Evolutionary conservation across 129 eudicot genomes (phyloP).

Genomic region (Kitagawia praeruptora): DNA sequence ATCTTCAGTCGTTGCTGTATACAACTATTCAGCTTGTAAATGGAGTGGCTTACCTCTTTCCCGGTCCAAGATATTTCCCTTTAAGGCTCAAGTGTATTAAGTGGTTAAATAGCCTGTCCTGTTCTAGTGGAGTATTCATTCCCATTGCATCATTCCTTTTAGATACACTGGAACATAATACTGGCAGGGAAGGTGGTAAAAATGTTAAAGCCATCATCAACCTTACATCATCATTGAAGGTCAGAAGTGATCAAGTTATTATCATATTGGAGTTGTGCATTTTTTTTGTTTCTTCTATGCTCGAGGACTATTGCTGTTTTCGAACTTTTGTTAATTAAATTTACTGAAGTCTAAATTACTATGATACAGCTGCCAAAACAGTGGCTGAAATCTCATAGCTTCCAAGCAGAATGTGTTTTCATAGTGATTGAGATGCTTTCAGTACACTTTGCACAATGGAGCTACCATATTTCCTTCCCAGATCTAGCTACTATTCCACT

Average conservation of each 20-base stretch:
- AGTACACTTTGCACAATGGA: conserved; percentile 77
- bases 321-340: not conserved
- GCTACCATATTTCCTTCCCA: conserved; percentile 86
- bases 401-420: conserved; percentile 60
- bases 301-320: not conserved
- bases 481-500: conserved; percentile 77
- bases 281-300: not conserved
- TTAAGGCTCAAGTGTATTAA: conserved; percentile 63
- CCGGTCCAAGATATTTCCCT: conserved; percentile 77
- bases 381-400: conserved; percentile 66
- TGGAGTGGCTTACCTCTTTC: conserved; percentile 59
- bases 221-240: conserved; percentile 59
- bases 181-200: conserved; percentile 56
- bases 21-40: conserved; percentile 56
- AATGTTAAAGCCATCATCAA: conserved; percentile 29
- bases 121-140: conserved; percentile 59
- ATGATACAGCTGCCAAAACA: conserved; percentile 74
- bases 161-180: conserved; percentile 69
- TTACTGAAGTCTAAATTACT: not conserved
- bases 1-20: conserved; percentile 45
- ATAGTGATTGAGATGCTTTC: conserved; percentile 63
- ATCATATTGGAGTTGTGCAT: not conserved
- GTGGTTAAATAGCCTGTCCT: conserved; percentile 74
- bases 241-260: conserved; percentile 16
- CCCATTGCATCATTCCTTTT: conserved; percentile 68